Conservation (phyloP, 2,329 filamentous ascomycete genomes). For the Celoporthe dispersa region DNA sequence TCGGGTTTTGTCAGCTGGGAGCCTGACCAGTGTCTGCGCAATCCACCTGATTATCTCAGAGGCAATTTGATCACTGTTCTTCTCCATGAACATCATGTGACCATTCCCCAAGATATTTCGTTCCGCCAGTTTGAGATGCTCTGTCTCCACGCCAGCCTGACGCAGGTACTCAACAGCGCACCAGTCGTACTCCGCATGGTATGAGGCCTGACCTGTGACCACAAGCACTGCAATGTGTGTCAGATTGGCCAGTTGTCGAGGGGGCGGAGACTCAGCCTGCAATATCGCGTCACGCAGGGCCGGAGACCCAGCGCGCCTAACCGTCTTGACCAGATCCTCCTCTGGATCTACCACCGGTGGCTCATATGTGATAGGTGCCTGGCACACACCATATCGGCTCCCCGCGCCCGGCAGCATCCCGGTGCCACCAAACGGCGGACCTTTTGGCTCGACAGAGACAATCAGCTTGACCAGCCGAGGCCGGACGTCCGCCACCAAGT, state of each 20-base stretch:
- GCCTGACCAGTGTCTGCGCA: background rate
- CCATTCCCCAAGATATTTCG: constrained; percentile 49
- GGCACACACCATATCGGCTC: constrained; percentile 4
- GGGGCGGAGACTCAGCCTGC: constrained; percentile 42
- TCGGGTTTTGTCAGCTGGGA: background rate
- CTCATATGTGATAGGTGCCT: constrained; percentile 9
- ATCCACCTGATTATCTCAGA: constrained; percentile 6
- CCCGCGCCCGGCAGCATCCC: background rate
- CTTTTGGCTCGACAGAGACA: constrained; percentile 56
- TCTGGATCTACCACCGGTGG: constrained; percentile 2
- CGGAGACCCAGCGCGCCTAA: background rate
- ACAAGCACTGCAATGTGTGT: constrained; percentile 42
- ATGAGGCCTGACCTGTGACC: constrained; percentile 48
- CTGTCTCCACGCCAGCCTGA: constrained; percentile 45
- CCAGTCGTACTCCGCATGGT: constrained; percentile 52
- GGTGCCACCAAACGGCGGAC: constrained; percentile 49
- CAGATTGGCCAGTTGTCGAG: constrained; percentile 44
- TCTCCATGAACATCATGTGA: constrained; percentile 54
- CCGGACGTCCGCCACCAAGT: constrained; percentile 52
- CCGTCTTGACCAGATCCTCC: background rate
- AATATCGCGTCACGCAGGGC: constrained; percentile 31
- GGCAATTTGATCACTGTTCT: constrained; percentile 48
- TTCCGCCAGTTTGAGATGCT: constrained; percentile 44
- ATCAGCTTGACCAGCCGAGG: constrained; percentile 53
- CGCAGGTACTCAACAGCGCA: constrained; percentile 46